Base-by-base conservation (phyloP, 208 protist genomes). In the Wallacemonas collosoma region DNA sequence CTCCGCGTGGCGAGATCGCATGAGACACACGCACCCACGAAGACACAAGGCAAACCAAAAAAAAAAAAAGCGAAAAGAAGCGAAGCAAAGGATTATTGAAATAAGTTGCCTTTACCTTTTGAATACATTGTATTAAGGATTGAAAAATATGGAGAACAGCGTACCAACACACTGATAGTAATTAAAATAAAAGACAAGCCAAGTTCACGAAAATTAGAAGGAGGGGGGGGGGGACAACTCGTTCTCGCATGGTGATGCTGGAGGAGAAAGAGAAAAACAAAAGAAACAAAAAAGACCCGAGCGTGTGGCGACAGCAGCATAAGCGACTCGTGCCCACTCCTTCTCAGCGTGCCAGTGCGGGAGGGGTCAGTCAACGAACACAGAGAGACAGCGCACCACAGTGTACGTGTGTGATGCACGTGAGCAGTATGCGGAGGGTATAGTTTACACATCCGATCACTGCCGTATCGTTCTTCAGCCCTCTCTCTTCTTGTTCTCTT, bases 11-110 rank as follows among this genome's bases (percentile, higher is more conserved):
- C 0, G 26, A 26, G 0, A 26, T 26, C 26, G 0, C 26, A 26
- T 26, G 26, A 26, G 48, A 1, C 48, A 53, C 48, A 15, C 15
- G 48, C 48, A 53, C 48, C 9, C 9, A 15, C 36, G 48, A 73
- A 72, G n/a, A 75, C 60, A 79, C 12, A 77, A 68, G 55, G 41
- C 26, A 65, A 66, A 51, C 8, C 17, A 70, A 53, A 17, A 64
- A n/a, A 9, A 79, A n/a, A 55, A 51, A 50, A 69, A 26, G 26
- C 26, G 26, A 26, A 26, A 26, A 26, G 26, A 26, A 26, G 26
- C 26, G 26, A 26, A 26, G 26, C 26, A 26, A 26, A 26, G 26
- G 26, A 26, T 50, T 0, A 38, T 58, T 8, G 9, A 58, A 36
- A 58, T 58, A 36, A 58, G 53, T 36, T 53, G 48, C 1, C 15